Base-by-base conservation (phyloP, 179 eudicot genomes). In the Monotropa hypopitys region DNA sequence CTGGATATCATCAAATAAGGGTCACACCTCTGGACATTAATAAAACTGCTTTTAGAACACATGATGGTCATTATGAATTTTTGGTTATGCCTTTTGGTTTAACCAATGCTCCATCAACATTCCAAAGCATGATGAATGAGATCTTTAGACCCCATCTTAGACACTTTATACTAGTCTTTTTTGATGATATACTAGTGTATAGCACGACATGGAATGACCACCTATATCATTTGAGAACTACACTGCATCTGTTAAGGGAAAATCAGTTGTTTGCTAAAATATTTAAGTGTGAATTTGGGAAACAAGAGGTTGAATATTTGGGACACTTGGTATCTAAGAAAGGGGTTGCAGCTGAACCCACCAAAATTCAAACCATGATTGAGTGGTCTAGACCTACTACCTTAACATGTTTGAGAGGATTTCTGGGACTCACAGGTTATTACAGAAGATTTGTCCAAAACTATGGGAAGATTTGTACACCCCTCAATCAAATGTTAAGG, bases 171-270 rank as follows among this genome's bases (percentile, higher is more conserved):
- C 32, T 51, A 0, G 73, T 51, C 0, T 65, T 76, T 57, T 53
- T 77, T 38, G 9, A 77, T 54, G 80, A 77, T 20, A 77, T 53
- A 1, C 10, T 77, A 1, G 35, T 77, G 1, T 77, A 68, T 38
- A 77, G 53, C 7, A 20, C 2, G 11, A 10, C 8, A 1, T 35
- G 26, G 80, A 35, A 65, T 0, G 42, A 11, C 0, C 73, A 76
- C 21, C 4, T 35, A 2, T 2, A 5, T 2, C 74, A 54, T 15
- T 68, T n/a, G n/a, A n/a, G n/a, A n/a, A n/a, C n/a, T n/a, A n/a
- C n/a, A n/a, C n/a, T 69, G 4, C 1, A 8, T 6, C 7, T 35
- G 0, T 15, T 77, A 0, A 50, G 65, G 1, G 1, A 10, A 2
- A 45, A 77, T 2, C 6, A 38, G 10, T 7, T 69, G 5, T 68